Conservation (phyloP, 306 rosid species). For the Cucumis sativus region DNA sequence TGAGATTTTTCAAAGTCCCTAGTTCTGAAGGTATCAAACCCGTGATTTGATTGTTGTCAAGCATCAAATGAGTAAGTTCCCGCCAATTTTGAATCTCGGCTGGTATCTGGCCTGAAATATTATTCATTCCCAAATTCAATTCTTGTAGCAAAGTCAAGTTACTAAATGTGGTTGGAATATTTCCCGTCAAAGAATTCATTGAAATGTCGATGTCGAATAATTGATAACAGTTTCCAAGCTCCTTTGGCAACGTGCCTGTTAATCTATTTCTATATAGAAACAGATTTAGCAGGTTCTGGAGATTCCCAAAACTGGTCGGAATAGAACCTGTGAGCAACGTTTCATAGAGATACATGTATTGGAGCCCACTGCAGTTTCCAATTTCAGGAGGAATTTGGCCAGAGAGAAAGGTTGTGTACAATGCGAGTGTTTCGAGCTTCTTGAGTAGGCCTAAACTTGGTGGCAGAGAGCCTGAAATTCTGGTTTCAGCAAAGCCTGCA, state of each 20-base stretch:
- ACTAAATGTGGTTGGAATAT: slow-evolving; percentile 51
- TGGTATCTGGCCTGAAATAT: slow-evolving; percentile 74
- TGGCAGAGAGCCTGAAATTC: slow-evolving; percentile 69
- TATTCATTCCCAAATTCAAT: slow-evolving; percentile 59
- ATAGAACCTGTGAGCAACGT: slow-evolving; percentile 71
- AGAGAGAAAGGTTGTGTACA: slow-evolving; percentile 65
- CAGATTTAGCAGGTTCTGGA: slow-evolving; percentile 46
- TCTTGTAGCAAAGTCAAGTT: slow-evolving; percentile 52
- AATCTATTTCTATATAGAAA: slow-evolving; percentile 65
- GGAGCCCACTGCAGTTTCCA: slow-evolving; percentile 53
- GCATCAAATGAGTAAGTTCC: slow-evolving; percentile 46
- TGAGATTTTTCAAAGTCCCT: slow-evolving; percentile 50
- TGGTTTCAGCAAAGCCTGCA: slow-evolving; percentile 82
- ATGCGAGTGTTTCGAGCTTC: slow-evolving; percentile 60
- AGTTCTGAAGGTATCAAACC: slow-evolving; percentile 59
- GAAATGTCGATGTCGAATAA: slow-evolving; percentile 54
- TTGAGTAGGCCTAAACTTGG: slow-evolving; percentile 47
- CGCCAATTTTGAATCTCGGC: slow-evolving; percentile 44
- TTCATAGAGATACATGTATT: slow-evolving; percentile 54
- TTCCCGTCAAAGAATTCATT: slow-evolving; percentile 60
- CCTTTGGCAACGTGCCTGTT: slow-evolving; percentile 60
- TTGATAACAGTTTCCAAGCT: slow-evolving; percentile 54
- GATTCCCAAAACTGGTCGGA: slow-evolving; percentile 47
- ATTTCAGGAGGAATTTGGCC: slow-evolving; percentile 65
- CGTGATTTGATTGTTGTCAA: slow-evolving; percentile 55